phyloP scores from a whole-genome alignment of 257 asterid species.

The Coffea canephora region DNA sequence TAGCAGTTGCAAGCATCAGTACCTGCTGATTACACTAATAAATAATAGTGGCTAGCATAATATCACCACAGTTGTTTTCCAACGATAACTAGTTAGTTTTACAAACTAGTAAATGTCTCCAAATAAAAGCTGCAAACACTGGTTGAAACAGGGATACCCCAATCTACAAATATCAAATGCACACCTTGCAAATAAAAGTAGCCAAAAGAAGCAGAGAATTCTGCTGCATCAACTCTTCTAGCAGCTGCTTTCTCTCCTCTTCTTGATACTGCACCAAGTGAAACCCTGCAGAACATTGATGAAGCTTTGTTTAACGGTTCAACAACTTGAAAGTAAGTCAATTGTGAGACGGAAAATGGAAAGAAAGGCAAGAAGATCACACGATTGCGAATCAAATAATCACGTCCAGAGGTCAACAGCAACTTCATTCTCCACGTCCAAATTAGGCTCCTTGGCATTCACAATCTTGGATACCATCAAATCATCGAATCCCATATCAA shows the following conservation, averaged over 20 bases:
- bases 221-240: background rate
- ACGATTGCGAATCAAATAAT: background rate
- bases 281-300: background rate
- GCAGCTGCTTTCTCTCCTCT: background rate
- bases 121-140: background rate
- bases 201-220: background rate
- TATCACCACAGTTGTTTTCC: background rate
- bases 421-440: constrained; percentile 23
- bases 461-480: constrained; percentile 19
- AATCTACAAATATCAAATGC: background rate
- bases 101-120: background rate
- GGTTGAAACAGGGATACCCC: background rate
- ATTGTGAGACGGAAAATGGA: background rate
- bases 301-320: background rate
- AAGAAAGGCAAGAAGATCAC: background rate
- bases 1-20: too few species aligned
- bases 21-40: too few species aligned
- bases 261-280: background rate
- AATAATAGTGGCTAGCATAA: too few species aligned
- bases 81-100: background rate
- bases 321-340: background rate
- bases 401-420: constrained; percentile 20
- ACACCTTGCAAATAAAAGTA: background rate
- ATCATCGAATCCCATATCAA: constrained; percentile 25
- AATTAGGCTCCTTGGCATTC: constrained; percentile 22